A percentile compares a stretch with the other conserved stretches of the same genome.
These are phyloP conservation scores for Rickenella mellea DNA, from an alignment of 768 basidiomycete genomes.

Conservation along the genomic window DNA sequence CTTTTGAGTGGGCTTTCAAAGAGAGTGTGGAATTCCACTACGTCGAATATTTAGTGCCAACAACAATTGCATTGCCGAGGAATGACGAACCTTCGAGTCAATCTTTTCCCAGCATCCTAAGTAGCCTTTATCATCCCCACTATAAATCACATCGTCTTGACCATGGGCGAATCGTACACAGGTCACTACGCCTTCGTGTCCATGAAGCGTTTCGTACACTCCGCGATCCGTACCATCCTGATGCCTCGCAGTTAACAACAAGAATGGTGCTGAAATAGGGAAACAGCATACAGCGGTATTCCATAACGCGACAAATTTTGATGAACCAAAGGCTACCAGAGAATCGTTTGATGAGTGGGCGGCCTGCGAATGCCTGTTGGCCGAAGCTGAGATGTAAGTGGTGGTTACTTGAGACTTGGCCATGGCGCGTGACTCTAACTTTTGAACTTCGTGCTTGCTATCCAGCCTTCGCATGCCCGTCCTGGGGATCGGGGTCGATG, in stretches of 20 bases:
- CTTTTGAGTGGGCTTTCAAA: constrained; percentile 52
- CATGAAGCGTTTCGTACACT: constrained; percentile 61
- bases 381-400: constrained; percentile 37
- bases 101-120: constrained; percentile 50
- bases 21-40: constrained; percentile 49
- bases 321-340: constrained; percentile 49
- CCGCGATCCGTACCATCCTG: constrained; percentile 45
- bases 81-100: constrained; percentile 24
- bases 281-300: constrained; percentile 32
- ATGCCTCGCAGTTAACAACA: constrained; percentile 1
- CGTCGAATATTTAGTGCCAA: constrained; percentile 13
- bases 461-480: constrained; percentile 44
- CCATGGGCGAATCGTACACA: constrained; percentile 56
- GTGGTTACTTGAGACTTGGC: too few species aligned
- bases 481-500: constrained; percentile 69
- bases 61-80: constrained; percentile 19
- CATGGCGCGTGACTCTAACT: too few species aligned
- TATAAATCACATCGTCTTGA: constrained; percentile 40
- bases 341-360: constrained; percentile 24
- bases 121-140: constrained; percentile 69
- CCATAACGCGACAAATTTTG: constrained; percentile 52
- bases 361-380: constrained; percentile 34
- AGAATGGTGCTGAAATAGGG: constrained; percentile 1
- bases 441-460: too few species aligned
- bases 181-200: constrained; percentile 67